Evolutionary conservation across 768 basidiomycete species (phyloP).

Genomic region (Sporobolomyces phaffii): DNA sequence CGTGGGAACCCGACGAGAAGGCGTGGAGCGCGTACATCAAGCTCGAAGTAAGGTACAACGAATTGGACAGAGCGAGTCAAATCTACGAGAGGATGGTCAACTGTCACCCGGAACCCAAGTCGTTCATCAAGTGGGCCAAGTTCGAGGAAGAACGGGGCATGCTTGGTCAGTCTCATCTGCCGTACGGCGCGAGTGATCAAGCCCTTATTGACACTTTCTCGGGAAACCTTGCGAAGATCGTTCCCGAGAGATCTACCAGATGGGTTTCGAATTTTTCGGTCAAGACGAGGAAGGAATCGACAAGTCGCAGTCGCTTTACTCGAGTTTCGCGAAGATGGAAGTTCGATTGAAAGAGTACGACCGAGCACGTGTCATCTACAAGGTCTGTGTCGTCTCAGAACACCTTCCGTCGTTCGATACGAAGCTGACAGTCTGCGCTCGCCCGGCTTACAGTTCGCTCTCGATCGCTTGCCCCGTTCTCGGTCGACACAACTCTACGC

Average conservation of each 20-base stretch:
- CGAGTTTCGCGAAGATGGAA: slow-evolving; percentile 95
- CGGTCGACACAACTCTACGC: slow-evolving; percentile 84
- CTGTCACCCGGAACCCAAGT: slow-evolving; percentile 58
- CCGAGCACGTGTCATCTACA: slow-evolving; percentile 92
- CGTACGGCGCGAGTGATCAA: no score
- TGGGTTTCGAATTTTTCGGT: slow-evolving; percentile 80
- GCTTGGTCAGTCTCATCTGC: slow-evolving; percentile 43
- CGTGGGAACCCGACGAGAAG: slow-evolving; percentile 99
- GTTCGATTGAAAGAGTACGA: slow-evolving; percentile 92
- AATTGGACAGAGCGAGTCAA: slow-evolving; percentile 80
- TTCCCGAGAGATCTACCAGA: slow-evolving; percentile 81
- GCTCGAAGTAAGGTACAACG: slow-evolving; percentile 86
- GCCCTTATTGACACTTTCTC: no score
- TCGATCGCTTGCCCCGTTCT: slow-evolving; percentile 81
- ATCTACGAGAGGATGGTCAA: slow-evolving; percentile 83
- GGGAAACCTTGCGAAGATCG: slow-evolving; percentile 50
- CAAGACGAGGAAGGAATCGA: slow-evolving; percentile 53
- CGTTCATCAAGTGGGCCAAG: slow-evolving; percentile 64
- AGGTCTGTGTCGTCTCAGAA: no score
- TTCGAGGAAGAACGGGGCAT: slow-evolving; percentile 58
- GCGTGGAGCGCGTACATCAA: slow-evolving; percentile 99
- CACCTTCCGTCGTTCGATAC: no score
- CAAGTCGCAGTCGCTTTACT: slow-evolving; percentile 84
- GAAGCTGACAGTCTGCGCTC: no score
- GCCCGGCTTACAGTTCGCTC: slow-evolving; percentile 66